These are phyloP conservation scores for Rhizopogon salebrosus DNA, from an alignment of 768 basidiomycete genomes.

Conservation along the genomic window DNA sequence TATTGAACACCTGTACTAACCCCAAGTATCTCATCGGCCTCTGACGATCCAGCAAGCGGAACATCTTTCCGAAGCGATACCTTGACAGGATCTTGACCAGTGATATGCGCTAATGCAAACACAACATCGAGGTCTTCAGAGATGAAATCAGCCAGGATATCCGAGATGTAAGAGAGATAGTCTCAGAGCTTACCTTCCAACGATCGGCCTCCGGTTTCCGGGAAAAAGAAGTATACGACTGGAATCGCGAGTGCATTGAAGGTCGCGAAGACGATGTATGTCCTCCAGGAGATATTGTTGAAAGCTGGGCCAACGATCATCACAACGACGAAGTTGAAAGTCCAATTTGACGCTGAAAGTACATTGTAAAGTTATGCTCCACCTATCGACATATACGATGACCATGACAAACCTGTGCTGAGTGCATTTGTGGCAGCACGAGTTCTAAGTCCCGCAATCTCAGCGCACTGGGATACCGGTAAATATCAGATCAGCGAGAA, in stretches of 20 bases:
- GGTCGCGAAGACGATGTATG: constrained; percentile 5
- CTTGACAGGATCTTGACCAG: constrained; percentile 28
- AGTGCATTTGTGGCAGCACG: constrained; percentile 27
- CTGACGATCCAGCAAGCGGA: constrained; percentile 27
- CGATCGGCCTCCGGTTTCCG: constrained; percentile 8
- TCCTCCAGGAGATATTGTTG: constrained; percentile 7
- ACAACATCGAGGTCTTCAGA: constrained; percentile 28
- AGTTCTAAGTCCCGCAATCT: constrained; percentile 23
- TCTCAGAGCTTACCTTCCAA: constrained; percentile 2
- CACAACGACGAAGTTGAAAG: constrained; percentile 10
- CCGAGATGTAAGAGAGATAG: neutral
- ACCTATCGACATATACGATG: neutral
- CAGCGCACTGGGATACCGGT: constrained; percentile 18
- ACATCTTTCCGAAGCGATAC: constrained; percentile 29
- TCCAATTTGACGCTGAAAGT: constrained; percentile 8
- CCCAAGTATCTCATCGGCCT: constrained; percentile 31
- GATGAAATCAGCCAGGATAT: neutral
- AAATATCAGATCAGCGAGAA: neutral
- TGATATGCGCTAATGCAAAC: constrained; percentile 29
- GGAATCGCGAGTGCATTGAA: constrained; percentile 5
- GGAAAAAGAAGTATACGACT: constrained; percentile 7
- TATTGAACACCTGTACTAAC: constrained; percentile 6
- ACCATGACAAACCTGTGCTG: constrained; percentile 15
- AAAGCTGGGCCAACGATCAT: constrained; percentile 8
- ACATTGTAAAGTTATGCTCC: neutral